These are phyloP conservation scores for Neofusicoccum parvum DNA, from an alignment of 2,329 filamentous ascomycete species.

Conservation along the genomic window DNA sequence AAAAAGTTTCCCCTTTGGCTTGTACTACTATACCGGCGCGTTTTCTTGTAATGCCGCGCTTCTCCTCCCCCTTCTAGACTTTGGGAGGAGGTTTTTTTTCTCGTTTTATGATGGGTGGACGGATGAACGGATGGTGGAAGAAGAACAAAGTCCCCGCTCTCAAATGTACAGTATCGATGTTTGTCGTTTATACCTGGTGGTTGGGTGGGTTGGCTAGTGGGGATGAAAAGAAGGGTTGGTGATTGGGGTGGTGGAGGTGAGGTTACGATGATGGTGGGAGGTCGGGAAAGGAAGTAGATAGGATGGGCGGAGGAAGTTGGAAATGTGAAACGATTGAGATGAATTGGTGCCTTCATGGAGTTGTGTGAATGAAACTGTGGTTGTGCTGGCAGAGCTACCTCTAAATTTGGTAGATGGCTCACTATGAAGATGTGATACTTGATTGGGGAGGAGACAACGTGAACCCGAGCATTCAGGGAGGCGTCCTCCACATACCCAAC, in stretches of 20 bases:
- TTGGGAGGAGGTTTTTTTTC: neutral
- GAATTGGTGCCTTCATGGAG: neutral
- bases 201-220: neutral
- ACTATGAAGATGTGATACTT: too few species aligned
- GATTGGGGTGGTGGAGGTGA: too few species aligned
- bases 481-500: too few species aligned
- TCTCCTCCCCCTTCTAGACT: neutral
- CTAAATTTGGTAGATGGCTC: too few species aligned
- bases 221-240: neutral
- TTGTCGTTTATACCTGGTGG: constrained; percentile 6
- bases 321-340: constrained; percentile 15
- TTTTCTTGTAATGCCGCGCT: too few species aligned
- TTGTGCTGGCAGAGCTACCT: too few species aligned
- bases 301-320: neutral
- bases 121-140: neutral
- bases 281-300: neutral
- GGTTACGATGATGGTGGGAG: neutral
- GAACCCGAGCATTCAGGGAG: too few species aligned
- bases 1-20: neutral
- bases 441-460: too few species aligned
- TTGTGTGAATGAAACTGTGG: too few species aligned
- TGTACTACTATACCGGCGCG: constrained; percentile 13
- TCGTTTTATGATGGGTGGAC: neutral
- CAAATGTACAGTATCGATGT: constrained; percentile 9
- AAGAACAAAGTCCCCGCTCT: constrained; percentile 10